phyloP scores from a whole-genome alignment of 1,139 yeast species.

The Scheffersomyces cryptocercus region DNA sequence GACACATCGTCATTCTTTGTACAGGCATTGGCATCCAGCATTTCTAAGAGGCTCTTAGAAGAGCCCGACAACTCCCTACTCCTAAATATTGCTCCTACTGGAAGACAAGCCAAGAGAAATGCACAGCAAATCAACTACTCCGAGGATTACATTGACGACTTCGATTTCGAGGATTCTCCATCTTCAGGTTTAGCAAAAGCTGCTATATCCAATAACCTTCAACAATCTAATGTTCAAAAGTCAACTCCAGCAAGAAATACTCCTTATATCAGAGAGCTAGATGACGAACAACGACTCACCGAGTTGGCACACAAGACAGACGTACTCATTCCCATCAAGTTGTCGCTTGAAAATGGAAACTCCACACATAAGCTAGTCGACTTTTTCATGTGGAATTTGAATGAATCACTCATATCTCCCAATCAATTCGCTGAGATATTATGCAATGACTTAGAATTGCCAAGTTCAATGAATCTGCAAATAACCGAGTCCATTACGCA shows the following conservation, averaged over 20 bases:
- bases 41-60: conserved; percentile 29
- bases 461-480: conserved; percentile 60
- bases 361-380: conserved; percentile 67
- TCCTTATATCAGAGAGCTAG: conserved; percentile 26
- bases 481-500: conserved; percentile 72
- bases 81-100: conserved; percentile 66
- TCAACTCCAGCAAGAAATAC: conserved; percentile 38
- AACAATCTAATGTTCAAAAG: conserved; percentile 32
- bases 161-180: conserved; percentile 61
- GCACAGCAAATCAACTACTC: conserved; percentile 81
- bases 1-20: conserved; percentile 16
- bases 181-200: conserved; percentile 18
- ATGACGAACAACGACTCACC: conserved; percentile 23
- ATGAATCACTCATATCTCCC: conserved; percentile 78
- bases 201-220: conserved; percentile 12
- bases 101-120: conserved; percentile 74
- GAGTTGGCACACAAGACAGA: conserved; percentile 34
- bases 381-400: conserved; percentile 85
- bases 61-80: conserved; percentile 64
- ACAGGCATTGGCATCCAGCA: conserved; percentile 17
- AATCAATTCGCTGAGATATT: conserved; percentile 79
- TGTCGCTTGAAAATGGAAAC: conserved; percentile 70
- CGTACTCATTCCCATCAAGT: conserved; percentile 73
- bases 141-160: conserved; percentile 63
- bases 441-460: conserved; percentile 81